phyloP scores from a whole-genome alignment of 2,329 filamentous ascomycete genomes.

The Fusarium begoniae region DNA sequence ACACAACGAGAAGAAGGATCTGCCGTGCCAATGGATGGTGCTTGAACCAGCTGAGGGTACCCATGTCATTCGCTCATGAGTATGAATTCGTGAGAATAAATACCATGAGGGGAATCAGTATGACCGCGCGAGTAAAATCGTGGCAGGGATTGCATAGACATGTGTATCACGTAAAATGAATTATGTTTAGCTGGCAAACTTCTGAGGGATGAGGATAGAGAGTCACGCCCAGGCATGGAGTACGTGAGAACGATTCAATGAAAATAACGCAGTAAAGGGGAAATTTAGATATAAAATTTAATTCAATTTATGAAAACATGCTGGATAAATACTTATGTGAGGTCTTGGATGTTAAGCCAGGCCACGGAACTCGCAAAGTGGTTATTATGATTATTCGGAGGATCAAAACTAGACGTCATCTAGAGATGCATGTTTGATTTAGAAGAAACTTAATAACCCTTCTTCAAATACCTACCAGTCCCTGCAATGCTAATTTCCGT shows the following conservation, averaged over 20 bases:
- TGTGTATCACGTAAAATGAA: not conserved
- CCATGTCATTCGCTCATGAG: constrained; percentile 52
- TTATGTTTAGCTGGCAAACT: not conserved
- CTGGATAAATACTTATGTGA: too few relatives aligned
- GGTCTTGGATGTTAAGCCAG: not conserved
- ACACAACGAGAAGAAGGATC: constrained; percentile 65
- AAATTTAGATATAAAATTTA: not conserved
- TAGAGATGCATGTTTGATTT: too few relatives aligned
- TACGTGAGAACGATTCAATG: constrained; percentile 2
- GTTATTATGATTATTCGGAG: not conserved
- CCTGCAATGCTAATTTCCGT: not conserved
- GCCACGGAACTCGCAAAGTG: not conserved
- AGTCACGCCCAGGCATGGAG: not conserved
- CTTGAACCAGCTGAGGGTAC: constrained; percentile 86
- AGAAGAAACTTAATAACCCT: not conserved
- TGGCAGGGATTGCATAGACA: not conserved
- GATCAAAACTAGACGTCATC: not conserved
- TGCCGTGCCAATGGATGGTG: constrained; percentile 86
- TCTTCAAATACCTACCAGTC: not conserved
- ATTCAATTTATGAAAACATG: not conserved
- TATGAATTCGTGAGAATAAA: not conserved
- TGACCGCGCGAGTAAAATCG: not conserved
- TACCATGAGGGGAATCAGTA: not conserved
- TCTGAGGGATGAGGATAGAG: not conserved
- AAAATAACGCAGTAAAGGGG: not conserved